A percentile compares a stretch with the other conserved stretches of the same genome.
These are phyloP conservation scores for Pezizomycotina sp. DNA, from an alignment of 2,329 filamentous ascomycete genomes.

Conservation along the genomic window DNA sequence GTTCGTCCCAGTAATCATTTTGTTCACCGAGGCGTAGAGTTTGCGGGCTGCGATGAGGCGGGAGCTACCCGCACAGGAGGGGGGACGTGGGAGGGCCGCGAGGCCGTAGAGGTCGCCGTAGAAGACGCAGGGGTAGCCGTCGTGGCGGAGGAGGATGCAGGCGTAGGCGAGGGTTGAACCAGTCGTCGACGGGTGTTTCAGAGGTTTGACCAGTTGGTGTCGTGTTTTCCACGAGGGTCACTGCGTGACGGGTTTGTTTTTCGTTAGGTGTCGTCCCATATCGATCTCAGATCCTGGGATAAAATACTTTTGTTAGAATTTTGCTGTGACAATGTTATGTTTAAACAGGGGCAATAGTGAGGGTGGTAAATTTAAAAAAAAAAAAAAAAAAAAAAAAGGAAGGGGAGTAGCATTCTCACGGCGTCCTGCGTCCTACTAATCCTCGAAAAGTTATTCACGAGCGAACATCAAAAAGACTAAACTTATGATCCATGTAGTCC, in stretches of 20 bases:
- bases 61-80: slow-evolving; percentile 39
- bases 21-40: slow-evolving; percentile 49
- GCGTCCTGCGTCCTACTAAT: slow-evolving; percentile 40
- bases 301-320: too few species aligned
- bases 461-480: slow-evolving; percentile 51
- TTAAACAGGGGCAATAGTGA: too few species aligned
- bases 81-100: slow-evolving; percentile 27
- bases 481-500: slow-evolving; percentile 40
- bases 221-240: slow-evolving; percentile 56
- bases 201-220: slow-evolving; percentile 51
- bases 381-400: too few species aligned
- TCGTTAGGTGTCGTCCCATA: slow-evolving; percentile 47
- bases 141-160: slow-evolving; percentile 48
- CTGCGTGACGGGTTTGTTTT: slow-evolving; percentile 38
- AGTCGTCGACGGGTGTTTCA: slow-evolving; percentile 41
- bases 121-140: slow-evolving; percentile 51
- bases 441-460: slow-evolving; percentile 50
- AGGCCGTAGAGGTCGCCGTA: slow-evolving; percentile 55
- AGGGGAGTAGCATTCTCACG: too few species aligned
- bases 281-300: slow-evolving; percentile 46
- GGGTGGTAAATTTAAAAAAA: too few species aligned
- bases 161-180: slow-evolving; percentile 61
- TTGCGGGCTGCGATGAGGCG: slow-evolving; percentile 45
- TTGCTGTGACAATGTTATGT: too few species aligned
- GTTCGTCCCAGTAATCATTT: slow-evolving; percentile 44